These are phyloP conservation scores for Pichia nanzhaoensis DNA, from an alignment of 805 yeast species.

Conservation along the genomic window DNA sequence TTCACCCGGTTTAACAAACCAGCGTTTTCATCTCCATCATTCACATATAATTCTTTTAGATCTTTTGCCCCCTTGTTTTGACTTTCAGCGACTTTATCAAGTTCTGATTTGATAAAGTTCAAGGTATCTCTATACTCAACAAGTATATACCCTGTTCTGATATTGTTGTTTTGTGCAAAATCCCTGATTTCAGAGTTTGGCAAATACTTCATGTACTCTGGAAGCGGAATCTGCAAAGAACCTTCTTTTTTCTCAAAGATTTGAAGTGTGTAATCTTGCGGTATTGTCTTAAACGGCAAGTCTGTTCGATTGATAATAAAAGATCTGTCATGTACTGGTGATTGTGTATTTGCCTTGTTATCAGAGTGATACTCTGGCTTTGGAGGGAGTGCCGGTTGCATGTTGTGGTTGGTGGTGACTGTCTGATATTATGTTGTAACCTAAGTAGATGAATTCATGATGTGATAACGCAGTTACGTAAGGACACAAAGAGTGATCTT, in stretches of 20 bases:
- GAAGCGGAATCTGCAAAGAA: slow-evolving; percentile 12
- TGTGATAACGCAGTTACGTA: too few species aligned
- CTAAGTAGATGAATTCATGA: too few species aligned
- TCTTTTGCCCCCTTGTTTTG: slow-evolving; percentile 32
- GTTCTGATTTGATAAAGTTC: slow-evolving; percentile 9
- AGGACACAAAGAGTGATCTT: too few species aligned
- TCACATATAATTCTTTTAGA: slow-evolving; percentile 18
- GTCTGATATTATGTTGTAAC: too few species aligned
- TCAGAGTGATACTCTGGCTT: not conserved
- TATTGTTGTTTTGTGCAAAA: slow-evolving; percentile 13
- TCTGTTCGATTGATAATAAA: not conserved
- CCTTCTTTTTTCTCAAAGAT: not conserved
- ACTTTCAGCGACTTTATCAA: slow-evolving; percentile 32
- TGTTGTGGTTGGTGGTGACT: not conserved
- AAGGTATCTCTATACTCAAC: slow-evolving; percentile 13
- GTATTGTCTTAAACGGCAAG: not conserved
- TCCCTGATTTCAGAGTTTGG: slow-evolving; percentile 19
- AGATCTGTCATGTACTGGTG: too few species aligned
- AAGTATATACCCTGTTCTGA: slow-evolving; percentile 19
- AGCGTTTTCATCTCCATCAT: slow-evolving; percentile 2
- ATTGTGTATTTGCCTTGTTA: not conserved
- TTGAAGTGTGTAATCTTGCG: not conserved
- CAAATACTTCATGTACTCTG: slow-evolving; percentile 22
- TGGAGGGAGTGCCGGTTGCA: slow-evolving; percentile 4
- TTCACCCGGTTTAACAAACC: slow-evolving; percentile 20